A percentile compares a stretch with the other conserved stretches of the same genome.
Conservation (phyloP, 2,329 filamentous ascomycete genomes). For the Thelonectria olida region DNA sequence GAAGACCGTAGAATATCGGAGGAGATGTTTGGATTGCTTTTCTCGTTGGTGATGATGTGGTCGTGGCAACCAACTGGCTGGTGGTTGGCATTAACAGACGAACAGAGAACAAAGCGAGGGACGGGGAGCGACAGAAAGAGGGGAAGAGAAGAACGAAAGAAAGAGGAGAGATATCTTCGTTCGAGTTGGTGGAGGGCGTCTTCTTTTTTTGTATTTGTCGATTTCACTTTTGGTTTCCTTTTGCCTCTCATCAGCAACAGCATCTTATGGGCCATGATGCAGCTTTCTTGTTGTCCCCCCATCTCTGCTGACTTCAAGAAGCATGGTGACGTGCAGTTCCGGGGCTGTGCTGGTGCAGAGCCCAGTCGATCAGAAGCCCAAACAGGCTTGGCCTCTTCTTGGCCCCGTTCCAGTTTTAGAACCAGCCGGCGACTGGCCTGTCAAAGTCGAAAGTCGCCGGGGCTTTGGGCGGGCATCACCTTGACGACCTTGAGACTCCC, state of each 20-base stretch:
- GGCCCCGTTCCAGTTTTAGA: conserved; percentile 24
- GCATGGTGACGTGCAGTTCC: conserved; percentile 38
- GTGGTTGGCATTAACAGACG: neutral
- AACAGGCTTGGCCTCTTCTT: conserved; percentile 3
- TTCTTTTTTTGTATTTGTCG: conserved; percentile 20
- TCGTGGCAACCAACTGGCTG: conserved; percentile 18
- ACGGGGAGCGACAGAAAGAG: neutral
- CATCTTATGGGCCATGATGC: neutral
- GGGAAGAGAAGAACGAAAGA: neutral
- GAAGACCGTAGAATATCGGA: neutral
- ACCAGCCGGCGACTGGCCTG: conserved; percentile 5
- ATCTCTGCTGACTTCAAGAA: conserved; percentile 32
- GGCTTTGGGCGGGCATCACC: too few relatives aligned
- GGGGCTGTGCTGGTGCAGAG: conserved; percentile 39
- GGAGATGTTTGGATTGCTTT: neutral
- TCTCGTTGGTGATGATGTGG: neutral
- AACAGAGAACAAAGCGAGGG: conserved; percentile 20
- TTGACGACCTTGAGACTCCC: too few relatives aligned
- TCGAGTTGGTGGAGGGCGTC: neutral
- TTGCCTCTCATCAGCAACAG: neutral
- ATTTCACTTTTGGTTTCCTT: neutral
- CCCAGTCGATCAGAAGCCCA: conserved; percentile 10
- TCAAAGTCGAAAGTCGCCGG: neutral
- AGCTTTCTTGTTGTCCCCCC: neutral
- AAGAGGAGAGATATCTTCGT: neutral